Conservation (phyloP, 2,329 filamentous ascomycete species). For the Cladosporium halotolerans region DNA sequence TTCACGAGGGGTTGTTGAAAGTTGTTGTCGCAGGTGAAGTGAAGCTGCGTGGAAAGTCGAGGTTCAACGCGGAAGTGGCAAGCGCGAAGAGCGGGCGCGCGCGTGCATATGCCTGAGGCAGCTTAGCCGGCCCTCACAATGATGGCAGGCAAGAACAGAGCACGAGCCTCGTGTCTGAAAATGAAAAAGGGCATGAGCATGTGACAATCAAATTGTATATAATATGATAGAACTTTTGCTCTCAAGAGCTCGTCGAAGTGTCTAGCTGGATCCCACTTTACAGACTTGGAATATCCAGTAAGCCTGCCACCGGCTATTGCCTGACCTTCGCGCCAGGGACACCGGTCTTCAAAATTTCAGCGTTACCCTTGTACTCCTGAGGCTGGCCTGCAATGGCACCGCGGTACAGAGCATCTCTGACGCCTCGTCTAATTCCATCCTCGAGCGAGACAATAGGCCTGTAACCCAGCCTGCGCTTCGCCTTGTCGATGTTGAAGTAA, state of each 20-base stretch:
- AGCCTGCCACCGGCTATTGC: neutral
- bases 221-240: neutral
- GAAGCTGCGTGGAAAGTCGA: neutral
- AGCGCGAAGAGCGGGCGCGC: neutral
- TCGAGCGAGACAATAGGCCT: conserved; percentile 59
- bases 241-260: no score
- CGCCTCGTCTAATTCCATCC: conserved; percentile 51
- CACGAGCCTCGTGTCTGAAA: no score
- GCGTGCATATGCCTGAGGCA: neutral
- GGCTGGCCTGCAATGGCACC: conserved; percentile 31
- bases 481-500: conserved; percentile 73
- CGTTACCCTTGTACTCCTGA: conserved; percentile 28
- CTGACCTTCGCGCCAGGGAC: conserved; percentile 7
- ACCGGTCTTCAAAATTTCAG: conserved; percentile 10
- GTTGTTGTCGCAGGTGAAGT: no score
- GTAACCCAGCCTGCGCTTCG: conserved; percentile 64
- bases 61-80: neutral
- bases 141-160: no score
- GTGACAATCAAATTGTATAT: neutral
- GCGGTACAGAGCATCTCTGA: conserved; percentile 35
- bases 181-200: no score
- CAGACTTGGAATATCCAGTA: no score
- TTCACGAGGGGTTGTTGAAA: no score
- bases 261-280: neutral
- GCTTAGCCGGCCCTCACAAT: neutral